Evolutionary conservation across 73 alveolate species (phyloP), one percentile per base, ranked within the genome.

Genomic region (Durusdinium trenchii): DNA sequence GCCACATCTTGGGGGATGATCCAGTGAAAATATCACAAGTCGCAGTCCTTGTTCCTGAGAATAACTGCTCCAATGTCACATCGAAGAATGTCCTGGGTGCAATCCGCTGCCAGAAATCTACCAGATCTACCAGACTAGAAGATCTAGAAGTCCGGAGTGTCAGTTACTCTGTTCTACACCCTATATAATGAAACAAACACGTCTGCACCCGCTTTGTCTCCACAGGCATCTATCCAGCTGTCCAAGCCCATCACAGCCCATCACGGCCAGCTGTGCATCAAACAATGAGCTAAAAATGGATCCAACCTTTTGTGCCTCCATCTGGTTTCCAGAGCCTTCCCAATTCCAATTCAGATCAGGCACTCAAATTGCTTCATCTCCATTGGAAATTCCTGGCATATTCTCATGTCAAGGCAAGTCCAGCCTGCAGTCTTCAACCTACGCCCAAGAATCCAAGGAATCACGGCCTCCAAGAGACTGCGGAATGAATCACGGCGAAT

Each of bases 401-500:
- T 14, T 18, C 79, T 12, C 1, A 0, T 64, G 79, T 43, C 79
- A 10, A 64, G n/a, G 45, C n/a, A 12, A 32, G 43, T 43, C 28
- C 79, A 64, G 36, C 79, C 79, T 69, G 36, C 43, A 16, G 10
- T 69, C 12, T 3, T 0, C 1, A 73, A 32, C 3, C 82, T 35
- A 75, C 26, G 36, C 54, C 86, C 54, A 14, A 78, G n/a, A 46
- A 5, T 52, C 91, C 62, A 7, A 0, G 36, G 45, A 75, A 10
- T 43, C 86, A 75, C 36, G 86, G 20, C 96, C 96, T 90, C 96
- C 47, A 90, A 75, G 20, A 90, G 79, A 35, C 96, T 50, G 14
- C 96, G 96, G 47, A 90, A 90, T 26, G 96, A 90, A 47, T 90
- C 96, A 7, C 96, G 96, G 6, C 96, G 96, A 47, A 90, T 90